Evolutionary conservation across 257 asterid species (phyloP).

Genomic region (Gentiana straminea): DNA sequence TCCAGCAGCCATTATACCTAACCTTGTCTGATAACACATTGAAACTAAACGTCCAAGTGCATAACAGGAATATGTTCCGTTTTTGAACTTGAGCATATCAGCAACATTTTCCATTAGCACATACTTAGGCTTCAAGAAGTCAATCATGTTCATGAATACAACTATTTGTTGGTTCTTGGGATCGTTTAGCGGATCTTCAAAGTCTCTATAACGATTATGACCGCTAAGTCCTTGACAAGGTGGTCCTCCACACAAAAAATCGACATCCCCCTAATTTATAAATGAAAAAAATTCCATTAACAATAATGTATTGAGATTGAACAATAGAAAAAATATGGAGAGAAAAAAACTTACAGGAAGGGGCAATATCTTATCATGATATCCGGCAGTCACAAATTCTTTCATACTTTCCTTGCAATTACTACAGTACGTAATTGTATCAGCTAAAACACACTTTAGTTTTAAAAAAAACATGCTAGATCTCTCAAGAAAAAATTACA

Average conservation of each 20-base stretch:
- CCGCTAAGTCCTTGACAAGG: constrained; percentile 97
- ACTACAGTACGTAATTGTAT: constrained; percentile 18
- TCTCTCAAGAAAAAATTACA: too few relatives aligned
- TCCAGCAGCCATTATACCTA: constrained; percentile 30
- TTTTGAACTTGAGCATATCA: constrained; percentile 50
- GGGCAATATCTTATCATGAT: constrained; percentile 46
- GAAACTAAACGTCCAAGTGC: constrained; percentile 62
- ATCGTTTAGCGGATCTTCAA: constrained; percentile 41
- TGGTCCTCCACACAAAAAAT: constrained; percentile 88
- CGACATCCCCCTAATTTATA: constrained; percentile 51
- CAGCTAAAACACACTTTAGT: neutral
- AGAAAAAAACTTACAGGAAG: constrained; percentile 51
- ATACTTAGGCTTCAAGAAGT: constrained; percentile 43
- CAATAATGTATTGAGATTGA: neutral
- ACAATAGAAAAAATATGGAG: neutral
- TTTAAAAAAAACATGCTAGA: too few relatives aligned
- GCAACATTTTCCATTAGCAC: constrained; percentile 88
- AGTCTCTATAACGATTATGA: constrained; percentile 53
- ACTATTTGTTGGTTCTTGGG: constrained; percentile 47
- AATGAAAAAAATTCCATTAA: neutral
- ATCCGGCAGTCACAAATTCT: constrained; percentile 43
- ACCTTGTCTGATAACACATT: constrained; percentile 57
- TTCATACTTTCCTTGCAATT: constrained; percentile 48
- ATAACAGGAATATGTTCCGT: constrained; percentile 64
- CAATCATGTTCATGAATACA: constrained; percentile 62